Evolutionary conservation across 768 basidiomycete species (phyloP), one percentile per base, ranked within the genome.

Genomic region (Russula emetica): DNA sequence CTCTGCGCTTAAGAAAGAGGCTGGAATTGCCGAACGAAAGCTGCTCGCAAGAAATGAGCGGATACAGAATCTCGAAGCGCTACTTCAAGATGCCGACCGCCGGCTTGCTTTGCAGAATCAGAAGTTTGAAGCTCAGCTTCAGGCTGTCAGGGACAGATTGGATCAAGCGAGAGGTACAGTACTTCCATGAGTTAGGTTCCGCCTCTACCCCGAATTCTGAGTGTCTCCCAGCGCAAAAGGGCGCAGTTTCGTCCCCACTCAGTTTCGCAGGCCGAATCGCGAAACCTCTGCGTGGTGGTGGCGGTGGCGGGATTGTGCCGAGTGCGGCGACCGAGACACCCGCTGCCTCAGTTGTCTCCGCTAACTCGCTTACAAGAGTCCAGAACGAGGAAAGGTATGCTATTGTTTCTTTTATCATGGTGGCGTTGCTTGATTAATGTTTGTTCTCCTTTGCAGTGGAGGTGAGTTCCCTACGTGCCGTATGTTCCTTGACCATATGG

Each of bases 1-100:
- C 77, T 90, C 94, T 14, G 84, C 89, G 14, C 79, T 99, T 69
- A 98, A 98, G 84, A 98, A 96, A 78, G 97, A 98, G 76, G 90
- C 94, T 36, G 94, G 92, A 24, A 91, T 96, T 69, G 93, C 96
- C 60, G 97, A 99, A 76, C 89, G 95, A 70, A 98, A 98, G 77
- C 78, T 99, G 30, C 82, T 97, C 69, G 94, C 95, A 42, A 87
- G 97, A 61, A 98, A 98, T 72, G 97, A 98, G 75, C 88, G 97
- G 70, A 98, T 99, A 78, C 90, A 94, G 78, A 96, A 94, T 76
- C 82, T 99, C 66, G 97, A 99, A 75, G 85, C 88, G 3, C 78
- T 97, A 42, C 81, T 98, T 32, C 94, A 94, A 71, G 94, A 95
- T 70, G 93, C 96, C 50, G 94, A 98, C 77, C 88, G 93, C 51